Base-by-base conservation (phyloP, 2,329 filamentous ascomycete species). In the Fusarium sp. region DNA sequence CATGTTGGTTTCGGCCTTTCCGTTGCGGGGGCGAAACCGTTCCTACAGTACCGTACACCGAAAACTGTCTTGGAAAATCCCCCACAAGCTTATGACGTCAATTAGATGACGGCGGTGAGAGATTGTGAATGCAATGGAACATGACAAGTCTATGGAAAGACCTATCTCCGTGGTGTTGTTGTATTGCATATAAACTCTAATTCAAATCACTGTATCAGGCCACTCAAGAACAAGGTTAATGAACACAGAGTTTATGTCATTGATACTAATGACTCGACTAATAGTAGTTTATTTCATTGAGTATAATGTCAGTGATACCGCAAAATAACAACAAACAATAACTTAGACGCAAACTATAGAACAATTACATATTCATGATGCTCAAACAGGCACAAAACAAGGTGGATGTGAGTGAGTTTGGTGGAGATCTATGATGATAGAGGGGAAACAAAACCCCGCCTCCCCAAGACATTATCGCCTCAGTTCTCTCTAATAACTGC, bases 391-490 rank as follows among this genome's bases (percentile, higher is more conserved):
- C 6, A 18, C 9, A 41, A 37, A 41, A n/a, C 13, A 50, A 37
- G n/a, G 41, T 31, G 23, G 30, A 42, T 44, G 41, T 44, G 46
- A 37, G 41, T 44, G 46, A 37, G 45, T 15, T 42, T 15, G 31
- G 61, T 64, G 61, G 61, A 52, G 60, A 41, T 63, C 42, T 33
- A 63, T 38, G 33, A 36, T 63, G 50, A 38, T n/a, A 13, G 47
- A 49, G 44, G 60, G 60, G 23, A 10, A 51, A 40, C 16, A 28
- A 50, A 63, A 36, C 59, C 61, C 61, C 61, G 50, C 58, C 51
- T 64, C 30, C 3, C 5, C n/a, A 57, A 58, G 37, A 45, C 37
- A 58, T 60, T 44, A 61, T 52, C 45, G 13, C 54, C 23, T 57
- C 33, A 52, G 38, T 57, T 30, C 31, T 57, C 58, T 63, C 41